These are phyloP conservation scores for Ehretia macrophylla DNA, from an alignment of 257 asterid genomes.

Conservation along the genomic window DNA sequence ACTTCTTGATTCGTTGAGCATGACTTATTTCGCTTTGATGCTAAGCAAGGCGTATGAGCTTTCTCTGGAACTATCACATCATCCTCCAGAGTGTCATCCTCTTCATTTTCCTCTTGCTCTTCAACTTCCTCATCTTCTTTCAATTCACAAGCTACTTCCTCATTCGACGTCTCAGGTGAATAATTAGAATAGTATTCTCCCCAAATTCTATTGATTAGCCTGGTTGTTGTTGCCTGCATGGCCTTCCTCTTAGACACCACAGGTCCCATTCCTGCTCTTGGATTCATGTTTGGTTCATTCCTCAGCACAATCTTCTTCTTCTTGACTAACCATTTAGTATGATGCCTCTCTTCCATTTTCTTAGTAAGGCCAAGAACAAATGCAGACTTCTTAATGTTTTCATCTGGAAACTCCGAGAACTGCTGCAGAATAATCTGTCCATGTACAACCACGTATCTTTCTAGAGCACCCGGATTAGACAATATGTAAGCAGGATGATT, in stretches of 20 bases:
- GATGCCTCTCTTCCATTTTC: slow-evolving; percentile 95
- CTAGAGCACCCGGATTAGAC: slow-evolving; percentile 55
- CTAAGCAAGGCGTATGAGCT: slow-evolving; percentile 25
- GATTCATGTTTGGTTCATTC: slow-evolving; percentile 57
- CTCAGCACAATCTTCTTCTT: slow-evolving; percentile 67
- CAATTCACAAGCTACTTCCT: slow-evolving; percentile 37
- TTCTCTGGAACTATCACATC: slow-evolving; percentile 32
- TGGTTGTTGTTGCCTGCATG: slow-evolving; percentile 94
- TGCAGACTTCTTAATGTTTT: slow-evolving; percentile 57
- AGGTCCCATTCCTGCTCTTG: slow-evolving; percentile 77
- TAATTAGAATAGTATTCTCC: slow-evolving; percentile 84
- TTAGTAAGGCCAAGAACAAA: slow-evolving; percentile 63
- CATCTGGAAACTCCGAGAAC: slow-evolving; percentile 83
- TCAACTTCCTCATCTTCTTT: slow-evolving; percentile 61
- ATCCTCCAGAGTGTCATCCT: slow-evolving; percentile 74
- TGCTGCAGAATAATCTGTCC: slow-evolving; percentile 95
- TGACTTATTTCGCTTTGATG: slow-evolving; percentile 39
- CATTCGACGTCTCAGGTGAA: slow-evolving; percentile 56
- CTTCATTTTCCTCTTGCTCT: slow-evolving; percentile 67
- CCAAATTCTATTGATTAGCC: slow-evolving; percentile 85
- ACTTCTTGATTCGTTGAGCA: slow-evolving; percentile 35
- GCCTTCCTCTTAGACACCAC: slow-evolving; percentile 74
- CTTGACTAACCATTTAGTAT: slow-evolving; percentile 89
- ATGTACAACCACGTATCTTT: slow-evolving; percentile 84
- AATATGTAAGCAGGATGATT: slow-evolving; percentile 73